These are phyloP conservation scores for Penicillium nucicola DNA, from an alignment of 495 filamentous ascomycete genomes.

Conservation along the genomic window DNA sequence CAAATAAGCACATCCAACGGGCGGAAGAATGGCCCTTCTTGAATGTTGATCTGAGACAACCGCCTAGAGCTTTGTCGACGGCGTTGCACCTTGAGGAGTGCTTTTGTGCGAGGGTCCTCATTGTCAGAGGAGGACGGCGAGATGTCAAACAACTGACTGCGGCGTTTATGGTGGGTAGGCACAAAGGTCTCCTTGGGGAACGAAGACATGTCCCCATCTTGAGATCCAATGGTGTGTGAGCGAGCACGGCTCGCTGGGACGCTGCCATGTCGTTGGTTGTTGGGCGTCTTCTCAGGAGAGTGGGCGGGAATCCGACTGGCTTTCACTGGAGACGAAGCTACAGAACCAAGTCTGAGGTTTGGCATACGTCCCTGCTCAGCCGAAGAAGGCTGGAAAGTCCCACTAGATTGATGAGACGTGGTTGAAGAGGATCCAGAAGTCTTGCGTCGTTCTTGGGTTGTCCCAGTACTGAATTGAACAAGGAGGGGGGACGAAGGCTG, in stretches of 20 bases:
- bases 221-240: constrained; percentile 91
- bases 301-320: constrained; percentile 54
- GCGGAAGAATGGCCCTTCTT: constrained; percentile 81
- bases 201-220: constrained; percentile 68
- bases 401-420: constrained; percentile 72
- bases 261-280: constrained; percentile 43
- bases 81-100: constrained; percentile 87
- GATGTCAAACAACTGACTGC: constrained; percentile 92
- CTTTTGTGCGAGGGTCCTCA: constrained; percentile 86
- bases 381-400: constrained; percentile 68
- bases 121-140: constrained; percentile 98
- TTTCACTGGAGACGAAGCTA: constrained; percentile 77
- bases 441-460: constrained; percentile 65
- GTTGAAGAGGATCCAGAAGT: constrained; percentile 86
- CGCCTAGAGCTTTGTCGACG: constrained; percentile 87
- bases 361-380: constrained; percentile 52
- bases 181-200: constrained; percentile 62
- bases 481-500: constrained; percentile 93
- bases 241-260: constrained; percentile 61
- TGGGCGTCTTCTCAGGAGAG: constrained; percentile 49
- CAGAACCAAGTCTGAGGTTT: constrained; percentile 57
- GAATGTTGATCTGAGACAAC: constrained; percentile 81
- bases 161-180: constrained; percentile 78
- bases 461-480: constrained; percentile 86
- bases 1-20: constrained; percentile 93